These are phyloP conservation scores for Sophora flavescens DNA, from an alignment of 306 rosid species.

Conservation along the genomic window DNA sequence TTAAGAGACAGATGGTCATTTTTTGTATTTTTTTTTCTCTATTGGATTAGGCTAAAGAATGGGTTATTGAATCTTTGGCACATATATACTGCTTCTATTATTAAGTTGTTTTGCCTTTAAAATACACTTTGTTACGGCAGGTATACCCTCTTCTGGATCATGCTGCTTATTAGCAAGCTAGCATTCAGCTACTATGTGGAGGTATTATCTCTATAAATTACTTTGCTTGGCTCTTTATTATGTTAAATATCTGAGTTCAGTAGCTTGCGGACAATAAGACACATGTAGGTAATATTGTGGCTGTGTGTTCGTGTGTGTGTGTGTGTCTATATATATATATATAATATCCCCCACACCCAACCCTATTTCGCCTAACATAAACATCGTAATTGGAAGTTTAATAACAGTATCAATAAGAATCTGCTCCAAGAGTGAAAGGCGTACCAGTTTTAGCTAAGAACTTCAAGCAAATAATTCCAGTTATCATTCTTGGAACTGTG, in stretches of 20 bases:
- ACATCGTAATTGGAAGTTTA: too few species aligned
- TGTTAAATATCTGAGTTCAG: background rate
- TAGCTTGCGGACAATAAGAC: background rate
- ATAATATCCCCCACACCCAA: too few species aligned
- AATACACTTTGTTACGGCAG: slow-evolving; percentile 57
- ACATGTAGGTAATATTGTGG: slow-evolving; percentile 15
- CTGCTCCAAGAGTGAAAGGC: too few species aligned
- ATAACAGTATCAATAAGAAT: too few species aligned
- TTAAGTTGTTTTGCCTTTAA: slow-evolving; percentile 27
- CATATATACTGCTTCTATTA: slow-evolving; percentile 29
- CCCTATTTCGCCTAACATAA: too few species aligned
- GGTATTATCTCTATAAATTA: slow-evolving; percentile 56
- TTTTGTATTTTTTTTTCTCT: background rate
- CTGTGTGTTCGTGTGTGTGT: background rate
- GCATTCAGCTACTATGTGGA: slow-evolving; percentile 98
- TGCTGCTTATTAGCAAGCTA: slow-evolving; percentile 91
- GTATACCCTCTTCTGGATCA: slow-evolving; percentile 92
- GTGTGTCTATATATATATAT: too few species aligned
- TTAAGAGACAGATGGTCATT: background rate
- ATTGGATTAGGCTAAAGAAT: slow-evolving; percentile 17
- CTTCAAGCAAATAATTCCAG: too few species aligned
- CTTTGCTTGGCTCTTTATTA: background rate
- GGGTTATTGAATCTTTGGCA: slow-evolving; percentile 4
- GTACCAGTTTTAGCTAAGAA: too few species aligned
- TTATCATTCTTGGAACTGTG: background rate